These are phyloP conservation scores for Cutaneotrichosporon cyanovorans DNA, from an alignment of 1,284 basidiomycete genomes.

Conservation along the genomic window DNA sequence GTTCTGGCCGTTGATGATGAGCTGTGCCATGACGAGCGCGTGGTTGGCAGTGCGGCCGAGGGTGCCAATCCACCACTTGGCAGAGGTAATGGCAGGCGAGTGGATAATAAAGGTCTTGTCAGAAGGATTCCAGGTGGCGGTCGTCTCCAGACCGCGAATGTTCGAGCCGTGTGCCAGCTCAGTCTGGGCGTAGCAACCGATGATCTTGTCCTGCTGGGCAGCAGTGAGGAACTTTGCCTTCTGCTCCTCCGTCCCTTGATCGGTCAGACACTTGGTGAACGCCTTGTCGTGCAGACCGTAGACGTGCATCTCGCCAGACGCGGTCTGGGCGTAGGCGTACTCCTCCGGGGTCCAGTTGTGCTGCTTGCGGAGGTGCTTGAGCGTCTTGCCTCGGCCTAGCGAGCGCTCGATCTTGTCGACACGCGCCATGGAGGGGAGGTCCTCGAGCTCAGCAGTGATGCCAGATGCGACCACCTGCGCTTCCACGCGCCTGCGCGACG, in stretches of 20 bases:
- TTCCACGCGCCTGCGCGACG: slow-evolving; percentile 8
- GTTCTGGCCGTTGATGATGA: slow-evolving; percentile 51
- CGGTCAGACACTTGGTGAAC: slow-evolving; percentile 10
- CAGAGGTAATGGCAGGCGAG: slow-evolving; percentile 49
- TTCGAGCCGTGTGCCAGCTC: slow-evolving; percentile 49
- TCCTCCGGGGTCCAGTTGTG: slow-evolving; percentile 3
- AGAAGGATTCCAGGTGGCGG: slow-evolving; percentile 51
- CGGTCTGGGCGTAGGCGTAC: slow-evolving; percentile 2
- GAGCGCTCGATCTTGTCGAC: slow-evolving; percentile 4
- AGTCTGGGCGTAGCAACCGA: slow-evolving; percentile 55
- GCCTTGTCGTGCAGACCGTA: slow-evolving; percentile 12
- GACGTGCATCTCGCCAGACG: slow-evolving; percentile 5
- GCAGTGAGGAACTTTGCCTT: slow-evolving; percentile 9
- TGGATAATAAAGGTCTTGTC: slow-evolving; percentile 54
- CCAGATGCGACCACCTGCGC: background rate
- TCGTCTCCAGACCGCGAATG: slow-evolving; percentile 55
- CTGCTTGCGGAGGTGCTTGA: slow-evolving; percentile 7
- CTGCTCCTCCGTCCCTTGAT: slow-evolving; percentile 11
- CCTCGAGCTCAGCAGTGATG: background rate
- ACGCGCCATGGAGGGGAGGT: background rate
- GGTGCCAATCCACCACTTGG: slow-evolving; percentile 54
- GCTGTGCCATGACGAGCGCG: slow-evolving; percentile 52
- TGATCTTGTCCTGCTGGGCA: slow-evolving; percentile 29
- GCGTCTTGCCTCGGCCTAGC: slow-evolving; percentile 9
- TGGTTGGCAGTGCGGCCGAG: slow-evolving; percentile 54